Percentiles rank a stretch among this genome's conserved stretches.
Evolutionary conservation across 1,284 basidiomycete species (phyloP).

Genomic region (Pascua guehoae): DNA sequence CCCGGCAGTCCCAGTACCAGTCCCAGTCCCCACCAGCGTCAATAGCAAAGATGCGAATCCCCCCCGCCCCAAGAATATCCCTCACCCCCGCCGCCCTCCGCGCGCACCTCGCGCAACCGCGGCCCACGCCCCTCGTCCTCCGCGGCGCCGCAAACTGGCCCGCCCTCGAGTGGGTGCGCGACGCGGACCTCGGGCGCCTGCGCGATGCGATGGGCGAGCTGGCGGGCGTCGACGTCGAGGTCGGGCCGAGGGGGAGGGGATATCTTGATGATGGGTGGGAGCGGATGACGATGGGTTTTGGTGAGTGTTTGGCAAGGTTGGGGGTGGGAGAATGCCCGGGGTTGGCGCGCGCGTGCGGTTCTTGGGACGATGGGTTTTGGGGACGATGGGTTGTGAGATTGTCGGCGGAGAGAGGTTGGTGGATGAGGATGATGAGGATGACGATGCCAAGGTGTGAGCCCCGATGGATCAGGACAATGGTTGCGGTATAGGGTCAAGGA

Average conservation of each 20-base stretch:
- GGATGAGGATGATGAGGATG: no score
- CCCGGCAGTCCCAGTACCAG: no score
- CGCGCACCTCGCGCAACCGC: slow-evolving; percentile 20
- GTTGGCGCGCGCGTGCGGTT: no score
- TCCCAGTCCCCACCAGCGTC: no score
- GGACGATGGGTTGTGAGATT: no score
- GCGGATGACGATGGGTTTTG: slow-evolving; percentile 38
- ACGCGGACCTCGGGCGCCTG: not conserved
- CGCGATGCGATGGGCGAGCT: slow-evolving; percentile 24
- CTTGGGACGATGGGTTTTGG: slow-evolving; percentile 40
- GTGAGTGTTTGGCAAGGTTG: slow-evolving; percentile 14
- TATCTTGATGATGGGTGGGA: slow-evolving; percentile 39
- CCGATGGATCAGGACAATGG: no score
- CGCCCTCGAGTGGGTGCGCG: slow-evolving; percentile 30
- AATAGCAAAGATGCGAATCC: no score
- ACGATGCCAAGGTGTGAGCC: no score
- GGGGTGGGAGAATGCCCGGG: no score
- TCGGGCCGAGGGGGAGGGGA: slow-evolving; percentile 34
- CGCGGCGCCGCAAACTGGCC: slow-evolving; percentile 28
- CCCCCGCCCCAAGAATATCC: no score
- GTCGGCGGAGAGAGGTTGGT: no score
- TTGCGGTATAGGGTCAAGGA: no score
- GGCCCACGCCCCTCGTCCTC: slow-evolving; percentile 19
- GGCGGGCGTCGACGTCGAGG: slow-evolving; percentile 37
- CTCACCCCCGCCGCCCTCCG: slow-evolving; percentile 20